Base-by-base conservation (phyloP, 148 eudicot species). In the Euryodendron excelsum region DNA sequence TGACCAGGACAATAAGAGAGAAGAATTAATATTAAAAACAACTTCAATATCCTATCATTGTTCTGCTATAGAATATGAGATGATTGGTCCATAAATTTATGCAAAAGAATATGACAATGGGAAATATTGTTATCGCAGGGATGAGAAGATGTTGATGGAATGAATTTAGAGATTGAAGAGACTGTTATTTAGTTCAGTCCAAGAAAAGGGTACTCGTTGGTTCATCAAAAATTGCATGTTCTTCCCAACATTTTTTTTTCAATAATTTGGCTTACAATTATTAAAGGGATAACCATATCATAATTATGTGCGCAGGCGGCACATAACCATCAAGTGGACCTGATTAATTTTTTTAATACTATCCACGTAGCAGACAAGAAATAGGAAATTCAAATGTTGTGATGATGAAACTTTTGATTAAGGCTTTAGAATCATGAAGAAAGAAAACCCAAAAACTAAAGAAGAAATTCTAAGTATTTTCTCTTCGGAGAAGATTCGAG, bases 1-100 rank as follows among this genome's bases (percentile, higher is more conserved):
- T 84, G 87, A 84, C 87, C 82, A 78, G 17, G 13, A 36, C 79
- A 78, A 56, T 78, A 73, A 53, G 41, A 11, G 41, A 11, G 72
- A 78, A 45, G n/a, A 53, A 4, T 47, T 27, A 50, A 45, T 37
- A 66, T 39, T 37, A 44, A 17, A 39, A 0, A 75, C n/a, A 65
- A 12, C 65, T 75, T 68, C 83, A 67, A 70, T 45, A 3, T 31
- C 60, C 13, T 64, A 76, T 62, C 78, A 76, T 76, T 76, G 62
- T 62, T 7, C 23, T 76, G n/a, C n/a, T 37, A 47, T 47, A 31
- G 39, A 31, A 64, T 31, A 64, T 52, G 31, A 50, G 20, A 65
- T 76, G 79, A 76, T 76, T 76, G 79, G 72, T 61, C 23, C 6
- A 0, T 56, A 36, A 21, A 41, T 62, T 25, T 47, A 44, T 70